A percentile compares a stretch with the other conserved stretches of the same genome.
phyloP scores from a whole-genome alignment of 345 rosid genomes.

The Populus davidiana region DNA sequence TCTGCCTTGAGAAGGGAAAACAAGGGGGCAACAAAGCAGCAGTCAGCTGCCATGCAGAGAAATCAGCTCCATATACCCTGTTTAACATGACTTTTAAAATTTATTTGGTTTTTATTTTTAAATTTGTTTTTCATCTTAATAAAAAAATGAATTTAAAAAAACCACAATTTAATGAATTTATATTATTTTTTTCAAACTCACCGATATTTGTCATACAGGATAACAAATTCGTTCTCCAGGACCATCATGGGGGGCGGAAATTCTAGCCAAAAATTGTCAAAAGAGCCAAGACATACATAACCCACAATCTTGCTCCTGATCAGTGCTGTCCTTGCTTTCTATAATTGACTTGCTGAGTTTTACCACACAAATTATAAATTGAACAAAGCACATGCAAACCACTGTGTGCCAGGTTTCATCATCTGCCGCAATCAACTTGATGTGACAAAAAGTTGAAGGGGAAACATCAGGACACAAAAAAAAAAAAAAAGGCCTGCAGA shows the following conservation, averaged over 20 bases:
- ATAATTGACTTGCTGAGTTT: constrained; percentile 71
- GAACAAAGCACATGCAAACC: constrained; percentile 86
- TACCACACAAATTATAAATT: constrained; percentile 62
- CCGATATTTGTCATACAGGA: background rate
- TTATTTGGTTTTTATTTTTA: too few relatives aligned
- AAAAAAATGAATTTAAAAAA: too few relatives aligned
- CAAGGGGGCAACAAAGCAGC: too few relatives aligned
- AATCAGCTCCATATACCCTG: too few relatives aligned
- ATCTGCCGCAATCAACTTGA: background rate
- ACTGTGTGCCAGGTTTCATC: constrained; percentile 38
- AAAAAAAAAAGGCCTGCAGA: too few relatives aligned
- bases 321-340: constrained; percentile 34
- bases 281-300: background rate
- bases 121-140: too few relatives aligned
- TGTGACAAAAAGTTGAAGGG: background rate
- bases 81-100: too few relatives aligned
- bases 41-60: too few relatives aligned
- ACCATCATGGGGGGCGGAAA: background rate
- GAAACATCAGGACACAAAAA: background rate
- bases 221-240: background rate
- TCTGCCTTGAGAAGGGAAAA: too few relatives aligned
- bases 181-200: too few relatives aligned
- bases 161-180: too few relatives aligned
- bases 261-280: too few relatives aligned
- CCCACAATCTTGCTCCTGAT: constrained; percentile 22